A percentile compares a stretch with the other conserved stretches of the same genome.
Conservation (phyloP, 257 asterid species). For the Scutellaria minor region DNA sequence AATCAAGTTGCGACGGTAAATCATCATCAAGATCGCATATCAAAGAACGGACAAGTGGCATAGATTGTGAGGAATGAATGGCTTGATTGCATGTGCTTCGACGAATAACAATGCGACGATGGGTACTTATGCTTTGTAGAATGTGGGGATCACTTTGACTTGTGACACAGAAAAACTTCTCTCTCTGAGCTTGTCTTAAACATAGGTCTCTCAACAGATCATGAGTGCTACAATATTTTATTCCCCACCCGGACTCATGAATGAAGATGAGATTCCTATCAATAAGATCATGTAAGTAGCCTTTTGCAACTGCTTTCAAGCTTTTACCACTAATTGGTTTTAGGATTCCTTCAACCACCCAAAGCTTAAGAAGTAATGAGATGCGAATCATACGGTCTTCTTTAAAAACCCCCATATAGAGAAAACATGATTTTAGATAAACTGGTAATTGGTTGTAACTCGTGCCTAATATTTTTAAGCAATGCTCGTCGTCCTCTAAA, state of each 20-base stretch:
- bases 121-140: background rate
- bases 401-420: background rate
- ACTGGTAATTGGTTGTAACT: slow-evolving; percentile 1
- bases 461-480: background rate
- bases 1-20: background rate
- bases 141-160: background rate
- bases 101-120: background rate
- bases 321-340: background rate
- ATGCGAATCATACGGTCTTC: background rate
- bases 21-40: background rate
- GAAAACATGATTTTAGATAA: background rate
- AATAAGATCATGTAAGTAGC: background rate
- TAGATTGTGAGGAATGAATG: background rate
- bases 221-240: background rate
- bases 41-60: background rate
- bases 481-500: background rate
- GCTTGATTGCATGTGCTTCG: background rate
- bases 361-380: background rate
- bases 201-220: slow-evolving; percentile 14
- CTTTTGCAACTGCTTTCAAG: background rate
- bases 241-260: background rate
- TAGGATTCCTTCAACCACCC: slow-evolving; percentile 1
- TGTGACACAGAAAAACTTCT: background rate
- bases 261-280: background rate
- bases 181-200: background rate